A percentile compares a stretch with the other conserved stretches of the same genome.
These are phyloP conservation scores for Telopea speciosissima DNA, from an alignment of 177 flowering plant genomes.

Conservation along the genomic window DNA sequence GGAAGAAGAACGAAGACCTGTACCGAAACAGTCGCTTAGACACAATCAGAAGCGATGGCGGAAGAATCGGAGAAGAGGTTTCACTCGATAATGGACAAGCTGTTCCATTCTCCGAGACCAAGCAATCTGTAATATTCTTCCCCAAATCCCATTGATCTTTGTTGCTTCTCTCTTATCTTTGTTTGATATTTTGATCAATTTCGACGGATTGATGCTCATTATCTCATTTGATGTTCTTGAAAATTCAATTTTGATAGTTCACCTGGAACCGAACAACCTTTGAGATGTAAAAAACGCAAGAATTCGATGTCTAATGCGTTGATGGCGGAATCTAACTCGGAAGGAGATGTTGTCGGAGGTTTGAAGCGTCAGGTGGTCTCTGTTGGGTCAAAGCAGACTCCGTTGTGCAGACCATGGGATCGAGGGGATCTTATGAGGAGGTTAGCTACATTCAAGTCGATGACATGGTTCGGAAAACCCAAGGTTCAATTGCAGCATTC, in stretches of 20 bases:
- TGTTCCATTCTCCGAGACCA: conserved; percentile 40
- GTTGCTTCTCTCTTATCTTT: too few species aligned
- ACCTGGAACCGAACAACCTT: conserved; percentile 24
- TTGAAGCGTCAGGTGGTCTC: conserved; percentile 21
- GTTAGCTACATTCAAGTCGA: conserved; percentile 84
- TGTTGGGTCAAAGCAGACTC: conserved; percentile 28
- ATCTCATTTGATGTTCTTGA: neutral
- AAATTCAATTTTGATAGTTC: conserved; percentile 19
- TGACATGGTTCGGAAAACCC: conserved; percentile 96
- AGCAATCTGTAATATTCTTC: conserved; percentile 5
- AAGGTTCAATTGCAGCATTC: conserved; percentile 42
- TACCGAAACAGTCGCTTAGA: neutral
- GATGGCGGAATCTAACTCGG: conserved; percentile 22
- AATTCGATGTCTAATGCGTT: conserved; percentile 20
- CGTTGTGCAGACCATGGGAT: conserved; percentile 87
- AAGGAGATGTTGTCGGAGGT: conserved; percentile 15
- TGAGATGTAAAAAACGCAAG: conserved; percentile 47
- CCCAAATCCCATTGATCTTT: neutral
- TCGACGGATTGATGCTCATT: neutral
- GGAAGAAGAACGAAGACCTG: neutral
- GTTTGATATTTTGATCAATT: neutral
- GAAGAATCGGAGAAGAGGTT: conserved; percentile 72
- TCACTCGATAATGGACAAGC: conserved; percentile 72
- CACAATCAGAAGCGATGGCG: conserved; percentile 30
- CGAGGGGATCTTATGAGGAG: conserved; percentile 76